Percentiles rank a stretch among this genome's conserved stretches.
Conservation (phyloP, 164 flowering plant species). For the Stephania japonica region DNA sequence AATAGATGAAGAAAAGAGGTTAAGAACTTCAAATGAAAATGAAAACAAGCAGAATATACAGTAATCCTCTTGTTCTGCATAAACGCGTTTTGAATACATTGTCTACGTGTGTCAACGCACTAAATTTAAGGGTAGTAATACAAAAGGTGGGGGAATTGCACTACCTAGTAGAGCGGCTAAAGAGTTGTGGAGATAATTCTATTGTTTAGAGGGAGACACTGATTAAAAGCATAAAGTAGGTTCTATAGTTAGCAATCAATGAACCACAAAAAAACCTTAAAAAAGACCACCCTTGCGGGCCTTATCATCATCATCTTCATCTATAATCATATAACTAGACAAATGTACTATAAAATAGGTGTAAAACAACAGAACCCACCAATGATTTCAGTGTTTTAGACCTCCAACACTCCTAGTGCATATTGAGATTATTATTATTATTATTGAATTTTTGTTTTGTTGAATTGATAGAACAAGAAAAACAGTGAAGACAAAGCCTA, state of each 20-base stretch:
- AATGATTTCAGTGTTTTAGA: background rate
- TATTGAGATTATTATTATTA: too few species aligned
- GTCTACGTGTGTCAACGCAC: background rate
- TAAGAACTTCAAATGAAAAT: background rate
- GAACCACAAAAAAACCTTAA: background rate
- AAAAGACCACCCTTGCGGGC: conserved; percentile 1
- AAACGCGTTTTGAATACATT: background rate
- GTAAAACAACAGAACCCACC: conserved; percentile 2
- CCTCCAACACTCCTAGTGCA: background rate
- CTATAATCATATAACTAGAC: background rate
- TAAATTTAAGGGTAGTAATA: background rate
- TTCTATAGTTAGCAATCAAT: background rate
- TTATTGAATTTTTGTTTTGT: too few species aligned
- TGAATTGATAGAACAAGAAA: too few species aligned
- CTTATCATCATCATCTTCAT: background rate
- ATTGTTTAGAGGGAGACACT: background rate
- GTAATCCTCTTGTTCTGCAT: background rate
- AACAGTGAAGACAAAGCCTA: background rate
- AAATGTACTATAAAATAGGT: background rate
- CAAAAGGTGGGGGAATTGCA: background rate
- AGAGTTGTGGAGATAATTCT: background rate
- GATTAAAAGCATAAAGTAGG: background rate
- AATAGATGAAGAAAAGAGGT: too few species aligned
- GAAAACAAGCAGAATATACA: background rate
- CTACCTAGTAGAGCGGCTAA: background rate